A percentile compares a stretch with the other conserved stretches of the same genome.
Evolutionary conservation across 1,284 basidiomycete species (phyloP).

Genomic region (Trichosporon ovoides): DNA sequence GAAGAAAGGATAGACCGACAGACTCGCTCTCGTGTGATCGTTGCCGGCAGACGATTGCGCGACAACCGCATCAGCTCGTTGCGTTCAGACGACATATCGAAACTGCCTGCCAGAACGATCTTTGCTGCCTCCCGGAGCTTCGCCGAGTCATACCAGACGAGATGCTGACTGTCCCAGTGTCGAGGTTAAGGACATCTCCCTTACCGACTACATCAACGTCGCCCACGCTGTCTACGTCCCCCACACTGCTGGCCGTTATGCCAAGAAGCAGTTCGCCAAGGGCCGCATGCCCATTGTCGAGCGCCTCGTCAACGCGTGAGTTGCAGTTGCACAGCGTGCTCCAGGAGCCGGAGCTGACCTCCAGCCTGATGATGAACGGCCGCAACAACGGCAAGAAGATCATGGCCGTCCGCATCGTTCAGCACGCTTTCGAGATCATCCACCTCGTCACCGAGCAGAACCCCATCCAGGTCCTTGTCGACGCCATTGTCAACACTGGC

Average conservation of each 20-base stretch:
- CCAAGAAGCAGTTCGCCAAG: slow-evolving; percentile 99
- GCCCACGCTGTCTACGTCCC: slow-evolving; percentile 96
- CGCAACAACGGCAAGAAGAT: slow-evolving; percentile 99
- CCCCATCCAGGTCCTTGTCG: slow-evolving; percentile 94
- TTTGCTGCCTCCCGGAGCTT: not conserved
- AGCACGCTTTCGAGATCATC: slow-evolving; percentile 99
- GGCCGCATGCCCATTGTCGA: slow-evolving; percentile 99
- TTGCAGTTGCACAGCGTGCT: slow-evolving; percentile 8
- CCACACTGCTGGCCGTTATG: slow-evolving; percentile 98
- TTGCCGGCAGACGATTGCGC: no score
- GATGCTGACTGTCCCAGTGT: slow-evolving; percentile 56
- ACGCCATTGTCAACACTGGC: slow-evolving; percentile 99
- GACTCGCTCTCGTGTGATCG: no score
- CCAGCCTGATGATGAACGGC: slow-evolving; percentile 98
- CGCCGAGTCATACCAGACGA: not conserved
- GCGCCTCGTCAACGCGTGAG: slow-evolving; percentile 93
- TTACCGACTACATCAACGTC: slow-evolving; percentile 99
- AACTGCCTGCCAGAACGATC: no score
- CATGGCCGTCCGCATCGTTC: slow-evolving; percentile 97
- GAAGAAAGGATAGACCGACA: no score
- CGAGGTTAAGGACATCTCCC: slow-evolving; percentile 98
- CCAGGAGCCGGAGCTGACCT: slow-evolving; percentile 2
- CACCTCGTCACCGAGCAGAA: slow-evolving; percentile 99
- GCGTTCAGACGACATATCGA: not conserved
- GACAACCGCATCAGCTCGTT: no score